Percentiles rank a stretch among this genome's conserved stretches.
phyloP scores from a whole-genome alignment of 23 red algal species.

The Chondrus crispus region DNA sequence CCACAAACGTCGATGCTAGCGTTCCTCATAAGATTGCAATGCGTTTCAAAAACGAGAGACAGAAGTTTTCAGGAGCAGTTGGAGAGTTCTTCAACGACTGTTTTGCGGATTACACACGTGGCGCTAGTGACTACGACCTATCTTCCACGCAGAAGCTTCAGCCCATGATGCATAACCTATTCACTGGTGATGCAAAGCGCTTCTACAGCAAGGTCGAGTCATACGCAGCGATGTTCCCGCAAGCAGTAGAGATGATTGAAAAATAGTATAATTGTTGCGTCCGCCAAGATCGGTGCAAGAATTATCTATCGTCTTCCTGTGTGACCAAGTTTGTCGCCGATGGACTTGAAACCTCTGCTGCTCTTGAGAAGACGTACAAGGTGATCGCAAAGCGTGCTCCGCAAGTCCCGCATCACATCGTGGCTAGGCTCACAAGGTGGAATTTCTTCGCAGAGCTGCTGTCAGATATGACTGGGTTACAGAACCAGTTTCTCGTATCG shows the following conservation, averaged over 20 bases:
- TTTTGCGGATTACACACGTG: neutral
- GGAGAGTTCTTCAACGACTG: neutral
- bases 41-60: neutral
- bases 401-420: neutral
- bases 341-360: neutral
- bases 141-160: neutral
- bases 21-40: neutral
- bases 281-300: neutral
- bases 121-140: neutral
- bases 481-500: neutral
- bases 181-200: neutral
- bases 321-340: neutral
- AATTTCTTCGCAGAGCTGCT: neutral
- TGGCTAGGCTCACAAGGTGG: neutral
- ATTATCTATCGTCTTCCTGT: neutral
- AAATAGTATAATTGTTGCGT: neutral
- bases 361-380: constrained; percentile 10
- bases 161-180: neutral
- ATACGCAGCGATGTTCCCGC: neutral
- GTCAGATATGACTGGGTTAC: neutral
- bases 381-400: neutral
- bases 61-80: neutral
- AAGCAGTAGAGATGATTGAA: constrained; percentile 2
- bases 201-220: neutral
- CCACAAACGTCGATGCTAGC: neutral